A percentile compares a stretch with the other conserved stretches of the same genome.
Conservation (phyloP, 2,329 filamentous ascomycete species). For the Ascochyta viciae-villosae region DNA sequence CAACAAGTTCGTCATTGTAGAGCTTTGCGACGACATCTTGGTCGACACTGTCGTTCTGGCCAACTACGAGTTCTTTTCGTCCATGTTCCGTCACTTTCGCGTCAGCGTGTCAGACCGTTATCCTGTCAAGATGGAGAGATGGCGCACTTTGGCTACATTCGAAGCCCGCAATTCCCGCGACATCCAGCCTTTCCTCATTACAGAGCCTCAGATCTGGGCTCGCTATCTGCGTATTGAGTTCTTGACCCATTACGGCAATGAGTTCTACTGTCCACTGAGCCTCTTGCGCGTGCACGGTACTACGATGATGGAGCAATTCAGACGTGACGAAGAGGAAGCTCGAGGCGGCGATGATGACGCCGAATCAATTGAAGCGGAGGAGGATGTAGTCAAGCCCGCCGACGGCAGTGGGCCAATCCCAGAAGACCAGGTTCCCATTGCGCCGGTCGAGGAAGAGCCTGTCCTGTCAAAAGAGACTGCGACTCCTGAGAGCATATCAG, state of each 20-base stretch:
- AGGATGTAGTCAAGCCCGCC: slow-evolving; percentile 49
- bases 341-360: slow-evolving; percentile 67
- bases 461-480: background rate
- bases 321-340: slow-evolving; percentile 78
- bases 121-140: slow-evolving; percentile 89
- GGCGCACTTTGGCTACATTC: slow-evolving; percentile 86
- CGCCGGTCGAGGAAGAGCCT: slow-evolving; percentile 20
- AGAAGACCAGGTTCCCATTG: slow-evolving; percentile 28
- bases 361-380: slow-evolving; percentile 59
- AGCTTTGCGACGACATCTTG: slow-evolving; percentile 84
- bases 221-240: slow-evolving; percentile 93
- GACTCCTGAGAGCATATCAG: background rate
- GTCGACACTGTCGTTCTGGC: slow-evolving; percentile 97
- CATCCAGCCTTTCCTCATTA: slow-evolving; percentile 92
- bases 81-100: slow-evolving; percentile 89
- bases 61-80: slow-evolving; percentile 99
- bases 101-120: slow-evolving; percentile 95
- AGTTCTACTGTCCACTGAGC: slow-evolving; percentile 95
- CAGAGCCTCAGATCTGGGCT: slow-evolving; percentile 94
- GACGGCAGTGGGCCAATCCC: slow-evolving; percentile 33
- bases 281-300: slow-evolving; percentile 90
- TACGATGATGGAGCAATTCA: slow-evolving; percentile 92
- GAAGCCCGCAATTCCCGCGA: slow-evolving; percentile 92
- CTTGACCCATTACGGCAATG: slow-evolving; percentile 90
- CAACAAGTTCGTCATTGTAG: slow-evolving; percentile 94